Percentiles rank a stretch among this genome's conserved stretches.
Conservation (phyloP, 2,329 filamentous ascomycete genomes). For the Setomelanomma holmii region DNA sequence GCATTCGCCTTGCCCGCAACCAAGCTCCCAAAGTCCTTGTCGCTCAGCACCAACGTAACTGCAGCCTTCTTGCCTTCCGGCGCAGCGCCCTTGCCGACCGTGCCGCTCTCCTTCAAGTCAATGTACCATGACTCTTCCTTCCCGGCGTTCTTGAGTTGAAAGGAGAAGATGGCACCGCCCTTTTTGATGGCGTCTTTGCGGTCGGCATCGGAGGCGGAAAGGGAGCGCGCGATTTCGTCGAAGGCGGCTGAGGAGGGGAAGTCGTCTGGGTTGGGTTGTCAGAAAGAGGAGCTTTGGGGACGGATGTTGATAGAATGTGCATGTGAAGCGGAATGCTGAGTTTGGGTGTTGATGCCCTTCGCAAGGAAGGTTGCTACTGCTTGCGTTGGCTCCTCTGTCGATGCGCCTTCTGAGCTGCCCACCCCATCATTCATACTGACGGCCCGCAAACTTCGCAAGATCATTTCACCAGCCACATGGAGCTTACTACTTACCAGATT, state of each 20-base stretch:
- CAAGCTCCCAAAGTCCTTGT: conserved; percentile 85
- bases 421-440: no score
- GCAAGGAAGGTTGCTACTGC: no score
- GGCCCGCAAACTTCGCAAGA: no score
- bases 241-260: conserved; percentile 93
- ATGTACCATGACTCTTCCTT: conserved; percentile 92
- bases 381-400: no score
- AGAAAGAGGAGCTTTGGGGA: background rate
- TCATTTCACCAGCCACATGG: no score
- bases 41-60: conserved; percentile 84
- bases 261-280: conserved; percentile 49
- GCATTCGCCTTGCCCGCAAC: conserved; percentile 89
- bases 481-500: conserved; percentile 31
- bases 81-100: conserved; percentile 76
- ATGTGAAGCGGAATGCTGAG: no score
- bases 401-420: no score
- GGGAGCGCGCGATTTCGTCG: conserved; percentile 79
- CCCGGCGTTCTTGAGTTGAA: conserved; percentile 86
- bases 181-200: conserved; percentile 89
- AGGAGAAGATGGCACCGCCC: conserved; percentile 85
- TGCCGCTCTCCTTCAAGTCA: conserved; percentile 89
- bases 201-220: conserved; percentile 73
- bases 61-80: conserved; percentile 78
- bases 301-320: no score
- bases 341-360: no score